Base-by-base conservation (phyloP, 2,329 filamentous ascomycete genomes). In the Arthrobotrys iridis region DNA sequence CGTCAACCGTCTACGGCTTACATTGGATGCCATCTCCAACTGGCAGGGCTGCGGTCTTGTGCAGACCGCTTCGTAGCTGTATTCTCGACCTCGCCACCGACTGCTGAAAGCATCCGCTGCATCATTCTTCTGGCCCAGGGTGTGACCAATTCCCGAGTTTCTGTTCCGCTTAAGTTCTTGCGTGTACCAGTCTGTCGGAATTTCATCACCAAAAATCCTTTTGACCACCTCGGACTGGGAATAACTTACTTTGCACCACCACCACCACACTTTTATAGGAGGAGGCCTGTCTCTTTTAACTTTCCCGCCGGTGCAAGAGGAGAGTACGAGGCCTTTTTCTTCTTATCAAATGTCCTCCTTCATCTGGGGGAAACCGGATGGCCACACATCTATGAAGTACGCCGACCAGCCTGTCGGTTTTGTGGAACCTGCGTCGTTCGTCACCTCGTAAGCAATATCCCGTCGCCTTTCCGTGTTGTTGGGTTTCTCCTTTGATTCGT, bases 141-240 rank as follows among this genome's bases (percentile, higher is more conserved):
- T 73, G 68, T 73, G 68, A 73, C 68, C 68, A 60, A 52, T 66
- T 65, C 68, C 68, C 68, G 68, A 73, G 68, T 65, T 64, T 65
- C 60, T 73, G 68, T 73, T 66, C 68, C 68, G 68, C 68, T 73
- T 73, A 73, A 62, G 68, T 37, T 73, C 59, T 64, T 64, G 67
- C 58, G 68, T 68, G 59, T 58, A 65, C 64, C 68, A 62, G 64
- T 55, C 64, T 63, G 57, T 55, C 64, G 60, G 68, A 63, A 73
- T 65, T 72, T 72, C 67, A 40, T 72, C 59, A 65, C 52, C 59
- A 73, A 52, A 73, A 73, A 66, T 55, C 24, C 68, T 55, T 64
- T 65, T 66, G 46, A 37, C 59, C 33, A 50, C 52, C 62, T 55
- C 43, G 15, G 48, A 43, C 43, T 26, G n/a, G 30, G 22, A 11